Conservation (phyloP, 345 rosid species). For the Brassica cretica region DNA sequence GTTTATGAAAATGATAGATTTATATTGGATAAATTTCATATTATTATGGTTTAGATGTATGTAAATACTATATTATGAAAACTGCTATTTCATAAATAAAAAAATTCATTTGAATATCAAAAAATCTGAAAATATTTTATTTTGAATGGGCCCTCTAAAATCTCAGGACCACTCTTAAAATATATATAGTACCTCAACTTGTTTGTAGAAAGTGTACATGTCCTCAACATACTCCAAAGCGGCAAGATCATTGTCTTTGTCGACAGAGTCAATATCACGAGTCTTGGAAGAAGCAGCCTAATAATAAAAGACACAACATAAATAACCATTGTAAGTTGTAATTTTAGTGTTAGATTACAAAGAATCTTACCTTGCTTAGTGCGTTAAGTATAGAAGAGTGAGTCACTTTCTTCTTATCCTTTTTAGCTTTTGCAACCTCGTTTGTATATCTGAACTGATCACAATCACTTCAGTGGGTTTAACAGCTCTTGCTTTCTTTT, state of each 20-base stretch:
- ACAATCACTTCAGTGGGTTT: slow-evolving; percentile 53
- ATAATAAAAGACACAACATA: too few relatives aligned
- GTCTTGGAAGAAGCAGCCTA: slow-evolving; percentile 53
- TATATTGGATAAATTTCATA: too few relatives aligned
- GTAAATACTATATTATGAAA: too few relatives aligned
- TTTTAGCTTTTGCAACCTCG: slow-evolving; percentile 40
- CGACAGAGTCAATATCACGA: slow-evolving; percentile 73
- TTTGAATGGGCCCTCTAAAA: too few relatives aligned
- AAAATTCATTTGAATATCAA: too few relatives aligned
- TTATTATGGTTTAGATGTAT: too few relatives aligned
- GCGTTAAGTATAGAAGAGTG: slow-evolving; percentile 74
- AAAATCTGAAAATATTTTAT: too few relatives aligned
- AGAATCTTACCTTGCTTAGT: slow-evolving; percentile 71
- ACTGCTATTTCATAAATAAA: too few relatives aligned
- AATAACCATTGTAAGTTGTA: too few relatives aligned
- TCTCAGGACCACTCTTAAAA: too few relatives aligned
- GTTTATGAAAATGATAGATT: too few relatives aligned
- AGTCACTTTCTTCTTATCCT: slow-evolving; percentile 48
- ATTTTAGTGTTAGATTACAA: too few relatives aligned
- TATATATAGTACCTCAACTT: slow-evolving; percentile 54
- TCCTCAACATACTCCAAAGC: slow-evolving; percentile 89
- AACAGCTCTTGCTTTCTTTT: slow-evolving; percentile 21
- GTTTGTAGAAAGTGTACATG: slow-evolving; percentile 80
- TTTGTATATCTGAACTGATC: slow-evolving; percentile 56
- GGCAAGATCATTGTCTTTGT: slow-evolving; percentile 68